Evolutionary conservation across 2,329 filamentous ascomycete genomes (phyloP).

Genomic region (Microdochium paspali): DNA sequence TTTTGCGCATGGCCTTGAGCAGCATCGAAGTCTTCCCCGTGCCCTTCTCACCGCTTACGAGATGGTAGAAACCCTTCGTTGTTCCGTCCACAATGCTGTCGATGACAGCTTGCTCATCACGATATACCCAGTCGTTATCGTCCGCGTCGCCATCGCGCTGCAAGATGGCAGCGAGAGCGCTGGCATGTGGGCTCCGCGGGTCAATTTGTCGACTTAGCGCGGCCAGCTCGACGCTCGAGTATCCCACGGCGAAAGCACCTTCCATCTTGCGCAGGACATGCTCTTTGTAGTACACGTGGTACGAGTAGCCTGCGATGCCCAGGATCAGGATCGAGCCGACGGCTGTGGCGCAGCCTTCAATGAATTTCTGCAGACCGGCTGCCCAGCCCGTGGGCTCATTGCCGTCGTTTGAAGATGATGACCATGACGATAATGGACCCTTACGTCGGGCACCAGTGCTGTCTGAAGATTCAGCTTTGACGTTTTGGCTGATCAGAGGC

Average conservation of each 20-base stretch:
- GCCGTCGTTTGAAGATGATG: not conserved
- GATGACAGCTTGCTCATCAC: slow-evolving; percentile 73
- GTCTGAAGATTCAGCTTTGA: not conserved
- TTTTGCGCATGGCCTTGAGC: slow-evolving; percentile 86
- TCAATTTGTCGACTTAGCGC: slow-evolving; percentile 28
- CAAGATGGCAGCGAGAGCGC: not conserved
- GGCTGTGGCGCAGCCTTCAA: slow-evolving; percentile 17
- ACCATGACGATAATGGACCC: not conserved
- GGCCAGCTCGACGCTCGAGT: slow-evolving; percentile 54
- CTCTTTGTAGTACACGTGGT: slow-evolving; percentile 46
- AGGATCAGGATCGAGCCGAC: slow-evolving; percentile 17
- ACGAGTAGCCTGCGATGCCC: slow-evolving; percentile 22
- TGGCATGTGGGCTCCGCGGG: slow-evolving; percentile 3
- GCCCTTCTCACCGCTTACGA: slow-evolving; percentile 91
- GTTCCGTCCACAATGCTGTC: slow-evolving; percentile 73
- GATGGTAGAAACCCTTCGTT: slow-evolving; percentile 73
- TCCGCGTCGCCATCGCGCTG: slow-evolving; percentile 10
- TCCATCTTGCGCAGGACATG: slow-evolving; percentile 64
- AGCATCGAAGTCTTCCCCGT: slow-evolving; percentile 97
- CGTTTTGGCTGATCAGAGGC: not conserved
- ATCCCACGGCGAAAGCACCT: slow-evolving; percentile 60
- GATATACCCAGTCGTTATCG: slow-evolving; percentile 65
- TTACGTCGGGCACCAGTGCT: not conserved
- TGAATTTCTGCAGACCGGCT: slow-evolving; percentile 11
- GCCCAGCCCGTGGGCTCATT: slow-evolving; percentile 1